Evolutionary conservation across 2,329 filamentous ascomycete species (phyloP).

Genomic region (Epichloe scottii): DNA sequence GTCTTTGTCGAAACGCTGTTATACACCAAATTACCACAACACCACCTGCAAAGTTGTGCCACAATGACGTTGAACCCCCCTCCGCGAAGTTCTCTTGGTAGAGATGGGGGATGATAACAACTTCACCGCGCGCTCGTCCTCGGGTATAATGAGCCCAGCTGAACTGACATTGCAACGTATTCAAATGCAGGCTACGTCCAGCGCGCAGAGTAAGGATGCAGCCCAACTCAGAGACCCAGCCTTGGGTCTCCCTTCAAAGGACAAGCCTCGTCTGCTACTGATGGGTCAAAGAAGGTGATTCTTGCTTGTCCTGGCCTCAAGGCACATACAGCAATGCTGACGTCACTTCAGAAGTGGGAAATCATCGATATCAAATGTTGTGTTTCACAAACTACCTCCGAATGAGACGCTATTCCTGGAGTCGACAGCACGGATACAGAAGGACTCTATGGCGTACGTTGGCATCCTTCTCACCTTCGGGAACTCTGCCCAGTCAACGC

Average conservation of each 20-base stretch:
- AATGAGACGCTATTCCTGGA: slow-evolving; percentile 94
- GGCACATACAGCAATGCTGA: neutral
- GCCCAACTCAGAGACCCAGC: slow-evolving; percentile 31
- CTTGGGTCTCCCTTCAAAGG: slow-evolving; percentile 37
- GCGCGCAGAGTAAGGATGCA: slow-evolving; percentile 36
- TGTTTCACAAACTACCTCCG: slow-evolving; percentile 96
- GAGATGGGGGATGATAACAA: slow-evolving; percentile 13
- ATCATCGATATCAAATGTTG: slow-evolving; percentile 94
- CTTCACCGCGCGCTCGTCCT: slow-evolving; percentile 17
- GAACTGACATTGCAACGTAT: slow-evolving; percentile 52
- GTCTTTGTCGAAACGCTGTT: neutral
- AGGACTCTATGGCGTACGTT: slow-evolving; percentile 84
- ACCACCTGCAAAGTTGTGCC: neutral
- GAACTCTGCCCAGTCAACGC: slow-evolving; percentile 9
- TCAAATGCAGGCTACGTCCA: slow-evolving; percentile 46
- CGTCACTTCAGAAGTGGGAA: slow-evolving; percentile 66
- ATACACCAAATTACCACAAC: neutral
- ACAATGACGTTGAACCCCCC: slow-evolving; percentile 23
- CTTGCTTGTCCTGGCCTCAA: neutral
- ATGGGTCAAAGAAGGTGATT: slow-evolving; percentile 89
- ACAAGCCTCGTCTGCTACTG: slow-evolving; percentile 74
- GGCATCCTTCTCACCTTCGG: neutral
- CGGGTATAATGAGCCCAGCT: slow-evolving; percentile 38
- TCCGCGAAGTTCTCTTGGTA: slow-evolving; percentile 14
- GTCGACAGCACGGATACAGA: slow-evolving; percentile 87